Percentiles rank a stretch among this genome's conserved stretches.
Evolutionary conservation across 73 alveolate species (phyloP).

Genomic region (Paramecium caudatum): DNA sequence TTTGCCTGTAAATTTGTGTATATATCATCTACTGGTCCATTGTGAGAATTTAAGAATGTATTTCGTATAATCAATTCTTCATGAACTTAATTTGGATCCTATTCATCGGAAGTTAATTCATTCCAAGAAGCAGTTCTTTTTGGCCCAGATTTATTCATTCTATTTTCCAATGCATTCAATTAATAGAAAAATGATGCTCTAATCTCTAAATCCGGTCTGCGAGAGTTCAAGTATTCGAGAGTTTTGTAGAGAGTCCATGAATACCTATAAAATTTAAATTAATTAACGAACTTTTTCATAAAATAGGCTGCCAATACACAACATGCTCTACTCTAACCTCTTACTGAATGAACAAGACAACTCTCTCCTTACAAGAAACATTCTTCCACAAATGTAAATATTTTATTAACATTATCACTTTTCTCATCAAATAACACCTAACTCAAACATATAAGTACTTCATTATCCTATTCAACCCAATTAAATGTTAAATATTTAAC

Average conservation of each 20-base stretch:
- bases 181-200: slow-evolving; percentile 85
- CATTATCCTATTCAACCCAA: slow-evolving; percentile 95
- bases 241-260: slow-evolving; percentile 93
- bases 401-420: slow-evolving; percentile 93
- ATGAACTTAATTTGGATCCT: slow-evolving; percentile 67
- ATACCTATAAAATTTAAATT: slow-evolving; percentile 23
- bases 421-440: slow-evolving; percentile 89
- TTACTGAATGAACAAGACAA: slow-evolving; percentile 96
- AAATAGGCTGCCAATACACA: slow-evolving; percentile 94
- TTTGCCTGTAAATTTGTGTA: slow-evolving; percentile 62
- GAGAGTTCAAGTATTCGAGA: slow-evolving; percentile 90
- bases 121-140: slow-evolving; percentile 88
- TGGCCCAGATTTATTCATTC: slow-evolving; percentile 78
- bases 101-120: slow-evolving; percentile 80
- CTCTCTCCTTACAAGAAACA: slow-evolving; percentile 95
- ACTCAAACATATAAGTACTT: slow-evolving; percentile 76
- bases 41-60: slow-evolving; percentile 90
- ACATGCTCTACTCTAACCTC: slow-evolving; percentile 97
- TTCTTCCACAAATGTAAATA: slow-evolving; percentile 95
- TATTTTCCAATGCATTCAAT: slow-evolving; percentile 87
- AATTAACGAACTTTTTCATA: slow-evolving; percentile 88
- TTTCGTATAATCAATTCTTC: slow-evolving; percentile 92
- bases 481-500: slow-evolving; percentile 92
- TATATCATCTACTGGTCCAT: slow-evolving; percentile 88
- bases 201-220: slow-evolving; percentile 93